Conservation (phyloP, 2,329 filamentous ascomycete genomes). For the Trichoderma aggressivum region DNA sequence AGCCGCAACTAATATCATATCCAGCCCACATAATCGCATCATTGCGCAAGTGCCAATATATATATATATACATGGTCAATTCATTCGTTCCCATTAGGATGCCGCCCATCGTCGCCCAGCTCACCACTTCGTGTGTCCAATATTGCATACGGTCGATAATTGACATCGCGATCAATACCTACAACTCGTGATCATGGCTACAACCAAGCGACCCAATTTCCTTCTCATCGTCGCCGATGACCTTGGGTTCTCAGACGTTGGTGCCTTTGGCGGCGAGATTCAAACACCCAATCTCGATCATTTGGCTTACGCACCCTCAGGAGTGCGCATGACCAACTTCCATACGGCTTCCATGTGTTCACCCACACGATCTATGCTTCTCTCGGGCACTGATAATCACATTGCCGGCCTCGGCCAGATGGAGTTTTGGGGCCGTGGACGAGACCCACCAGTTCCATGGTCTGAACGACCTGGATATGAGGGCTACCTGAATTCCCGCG, state of each 20-base stretch:
- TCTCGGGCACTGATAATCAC: conserved; percentile 55
- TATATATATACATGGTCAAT: no score
- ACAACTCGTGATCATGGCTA: not conserved
- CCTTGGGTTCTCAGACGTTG: conserved; percentile 32
- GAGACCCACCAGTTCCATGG: conserved; percentile 9
- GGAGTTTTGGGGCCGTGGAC: conserved; percentile 10
- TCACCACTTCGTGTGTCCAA: not conserved
- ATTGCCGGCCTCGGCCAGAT: conserved; percentile 46
- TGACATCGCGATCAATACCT: not conserved
- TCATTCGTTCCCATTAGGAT: not conserved
- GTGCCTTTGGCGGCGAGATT: conserved; percentile 33
- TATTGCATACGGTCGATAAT: not conserved
- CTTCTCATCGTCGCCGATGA: conserved; percentile 34
- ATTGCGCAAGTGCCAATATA: not conserved
- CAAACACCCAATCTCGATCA: conserved; percentile 32
- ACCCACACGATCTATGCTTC: conserved; percentile 62
- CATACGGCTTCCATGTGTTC: conserved; percentile 64
- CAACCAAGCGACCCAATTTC: conserved; percentile 32
- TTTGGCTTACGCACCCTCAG: conserved; percentile 32
- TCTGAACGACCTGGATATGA: conserved; percentile 52
- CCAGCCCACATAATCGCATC: not conserved
- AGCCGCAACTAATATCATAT: not conserved
- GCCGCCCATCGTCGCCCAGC: not conserved
- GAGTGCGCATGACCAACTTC: conserved; percentile 45
- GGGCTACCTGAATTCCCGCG: conserved; percentile 56